phyloP scores from a whole-genome alignment of 306 rosid genomes.

The Citrullus amarus region DNA sequence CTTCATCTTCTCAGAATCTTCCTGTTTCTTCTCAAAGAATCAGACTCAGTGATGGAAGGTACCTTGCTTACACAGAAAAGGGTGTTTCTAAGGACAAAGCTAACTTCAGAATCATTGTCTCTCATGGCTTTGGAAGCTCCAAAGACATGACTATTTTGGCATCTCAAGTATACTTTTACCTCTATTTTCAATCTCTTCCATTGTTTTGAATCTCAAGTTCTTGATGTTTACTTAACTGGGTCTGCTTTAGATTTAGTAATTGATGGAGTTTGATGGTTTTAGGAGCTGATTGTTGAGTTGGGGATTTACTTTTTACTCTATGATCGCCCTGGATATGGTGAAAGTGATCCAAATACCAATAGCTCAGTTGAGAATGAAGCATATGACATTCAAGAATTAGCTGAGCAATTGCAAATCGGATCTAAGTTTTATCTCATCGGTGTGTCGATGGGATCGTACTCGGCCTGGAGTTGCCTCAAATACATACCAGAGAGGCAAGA shows the following conservation, averaged over 20 bases:
- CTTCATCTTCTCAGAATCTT: conserved; percentile 6
- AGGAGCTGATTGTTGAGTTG: conserved; percentile 71
- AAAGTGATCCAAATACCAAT: conserved; percentile 79
- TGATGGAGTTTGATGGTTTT: conserved; percentile 12
- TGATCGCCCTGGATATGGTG: conserved; percentile 91
- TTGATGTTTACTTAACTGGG: background rate
- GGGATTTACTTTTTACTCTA: conserved; percentile 61
- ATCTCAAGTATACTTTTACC: conserved; percentile 25
- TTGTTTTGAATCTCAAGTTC: background rate
- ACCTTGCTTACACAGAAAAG: conserved; percentile 32
- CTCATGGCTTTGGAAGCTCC: conserved; percentile 54
- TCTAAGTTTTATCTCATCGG: conserved; percentile 72
- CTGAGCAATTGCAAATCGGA: conserved; percentile 62
- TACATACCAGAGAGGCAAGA: conserved; percentile 76
- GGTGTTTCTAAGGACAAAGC: conserved; percentile 29
- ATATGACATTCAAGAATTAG: conserved; percentile 72
- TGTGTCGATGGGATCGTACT: conserved; percentile 81
- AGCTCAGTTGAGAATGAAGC: conserved; percentile 69
- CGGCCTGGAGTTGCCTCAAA: conserved; percentile 83
- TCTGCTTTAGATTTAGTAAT: background rate
- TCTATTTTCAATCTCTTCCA: background rate
- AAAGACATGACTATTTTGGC: conserved; percentile 41
- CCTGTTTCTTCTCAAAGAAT: conserved; percentile 24
- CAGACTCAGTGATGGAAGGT: conserved; percentile 38
- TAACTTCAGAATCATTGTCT: conserved; percentile 26